Conservation (phyloP, 495 filamentous ascomycete species). For the Bombardia bombarda region DNA sequence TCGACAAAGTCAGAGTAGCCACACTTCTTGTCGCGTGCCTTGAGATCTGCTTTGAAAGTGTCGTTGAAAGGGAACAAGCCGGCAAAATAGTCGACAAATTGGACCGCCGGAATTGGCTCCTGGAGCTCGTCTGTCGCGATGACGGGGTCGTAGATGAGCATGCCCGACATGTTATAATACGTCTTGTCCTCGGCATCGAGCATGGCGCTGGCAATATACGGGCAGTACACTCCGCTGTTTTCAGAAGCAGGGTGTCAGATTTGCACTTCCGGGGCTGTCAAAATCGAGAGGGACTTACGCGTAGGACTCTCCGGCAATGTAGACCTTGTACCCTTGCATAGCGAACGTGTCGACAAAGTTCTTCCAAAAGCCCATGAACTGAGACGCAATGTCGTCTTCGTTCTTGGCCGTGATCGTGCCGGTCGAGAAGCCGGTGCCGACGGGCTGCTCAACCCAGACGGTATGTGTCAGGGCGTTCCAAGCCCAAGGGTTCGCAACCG, state of each 20-base stretch:
- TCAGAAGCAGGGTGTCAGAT: not conserved
- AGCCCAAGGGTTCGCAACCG: constrained; percentile 55
- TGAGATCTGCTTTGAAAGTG: constrained; percentile 52
- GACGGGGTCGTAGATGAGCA: constrained; percentile 63
- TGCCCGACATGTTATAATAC: constrained; percentile 60
- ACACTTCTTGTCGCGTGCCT: constrained; percentile 47
- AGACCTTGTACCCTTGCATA: constrained; percentile 55
- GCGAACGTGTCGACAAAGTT: constrained; percentile 61
- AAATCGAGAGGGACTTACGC: constrained; percentile 27
- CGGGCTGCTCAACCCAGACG: constrained; percentile 69
- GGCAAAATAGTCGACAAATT: constrained; percentile 55
- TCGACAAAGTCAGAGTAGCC: constrained; percentile 57
- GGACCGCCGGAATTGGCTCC: constrained; percentile 47
- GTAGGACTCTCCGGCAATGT: constrained; percentile 63
- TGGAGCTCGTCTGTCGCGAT: constrained; percentile 45
- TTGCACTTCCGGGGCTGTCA: not conserved
- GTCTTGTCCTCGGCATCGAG: constrained; percentile 57
- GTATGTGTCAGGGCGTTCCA: constrained; percentile 74
- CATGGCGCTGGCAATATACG: constrained; percentile 72
- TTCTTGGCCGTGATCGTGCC: constrained; percentile 53
- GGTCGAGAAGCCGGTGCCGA: constrained; percentile 65
- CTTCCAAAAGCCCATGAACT: constrained; percentile 67
- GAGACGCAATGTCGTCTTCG: constrained; percentile 55
- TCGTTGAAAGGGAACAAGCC: constrained; percentile 58
- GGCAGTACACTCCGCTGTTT: constrained; percentile 56